phyloP scores from a whole-genome alignment of 495 filamentous ascomycete species.

The Margaritispora aquatica region DNA sequence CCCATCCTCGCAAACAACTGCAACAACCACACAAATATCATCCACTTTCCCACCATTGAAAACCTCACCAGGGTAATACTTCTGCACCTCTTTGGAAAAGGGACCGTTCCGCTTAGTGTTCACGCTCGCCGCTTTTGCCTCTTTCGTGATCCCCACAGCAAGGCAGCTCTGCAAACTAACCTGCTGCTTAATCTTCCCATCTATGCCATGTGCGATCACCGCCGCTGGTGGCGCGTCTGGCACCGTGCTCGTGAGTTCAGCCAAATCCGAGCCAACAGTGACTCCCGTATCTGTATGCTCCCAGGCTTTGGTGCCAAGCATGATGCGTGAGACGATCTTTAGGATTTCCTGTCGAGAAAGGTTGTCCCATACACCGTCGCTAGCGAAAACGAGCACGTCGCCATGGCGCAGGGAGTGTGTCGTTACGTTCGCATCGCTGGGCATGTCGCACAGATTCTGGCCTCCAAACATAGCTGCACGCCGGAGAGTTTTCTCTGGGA shows the following conservation, averaged over 20 bases:
- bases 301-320: slow-evolving; percentile 73
- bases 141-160: slow-evolving; percentile 65
- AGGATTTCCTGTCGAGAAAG: slow-evolving; percentile 85
- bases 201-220: too few species aligned
- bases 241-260: slow-evolving; percentile 41
- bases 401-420: slow-evolving; percentile 74
- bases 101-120: slow-evolving; percentile 78
- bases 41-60: slow-evolving; percentile 88
- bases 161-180: slow-evolving; percentile 67
- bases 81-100: slow-evolving; percentile 90
- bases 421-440: slow-evolving; percentile 75
- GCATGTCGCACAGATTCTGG: slow-evolving; percentile 70
- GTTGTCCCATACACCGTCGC: slow-evolving; percentile 96
- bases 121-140: slow-evolving; percentile 78
- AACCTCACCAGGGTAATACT: slow-evolving; percentile 72
- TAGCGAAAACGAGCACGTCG: slow-evolving; percentile 86
- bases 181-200: slow-evolving; percentile 16
- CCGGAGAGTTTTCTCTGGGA: slow-evolving; percentile 69
- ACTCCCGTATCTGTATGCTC: slow-evolving; percentile 50
- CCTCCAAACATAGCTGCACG: slow-evolving; percentile 78
- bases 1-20: slow-evolving; percentile 56
- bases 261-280: slow-evolving; percentile 47
- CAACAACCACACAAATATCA: slow-evolving; percentile 78
- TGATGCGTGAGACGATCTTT: slow-evolving; percentile 65
- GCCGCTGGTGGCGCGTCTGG: too few species aligned